Evolutionary conservation across 768 basidiomycete genomes (phyloP).

Genomic region (Lactarius vividus): DNA sequence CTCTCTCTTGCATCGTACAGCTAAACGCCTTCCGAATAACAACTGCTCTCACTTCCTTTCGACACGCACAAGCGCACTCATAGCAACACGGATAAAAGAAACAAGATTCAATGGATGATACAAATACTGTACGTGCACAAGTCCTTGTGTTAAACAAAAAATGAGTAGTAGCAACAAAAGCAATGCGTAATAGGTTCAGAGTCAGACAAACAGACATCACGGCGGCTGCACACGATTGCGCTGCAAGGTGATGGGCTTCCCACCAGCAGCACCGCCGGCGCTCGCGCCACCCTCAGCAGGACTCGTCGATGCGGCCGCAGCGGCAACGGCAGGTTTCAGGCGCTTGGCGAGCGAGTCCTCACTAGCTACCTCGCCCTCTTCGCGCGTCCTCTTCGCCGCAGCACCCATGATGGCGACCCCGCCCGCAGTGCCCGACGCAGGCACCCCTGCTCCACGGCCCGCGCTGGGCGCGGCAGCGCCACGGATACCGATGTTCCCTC

Average conservation of each 20-base stretch:
- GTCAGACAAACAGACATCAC: conserved; percentile 9
- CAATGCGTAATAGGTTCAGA: neutral
- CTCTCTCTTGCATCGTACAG: no score
- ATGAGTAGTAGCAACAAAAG: no score
- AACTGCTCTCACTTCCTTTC: no score
- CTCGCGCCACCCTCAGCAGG: neutral
- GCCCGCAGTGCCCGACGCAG: neutral
- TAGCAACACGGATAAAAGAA: no score
- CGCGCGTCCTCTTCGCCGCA: conserved; percentile 26
- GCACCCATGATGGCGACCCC: conserved; percentile 28
- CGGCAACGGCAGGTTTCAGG: conserved; percentile 19
- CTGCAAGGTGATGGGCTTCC: conserved; percentile 26
- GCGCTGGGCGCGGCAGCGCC: conserved; percentile 22
- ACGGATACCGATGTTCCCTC: conserved; percentile 21
- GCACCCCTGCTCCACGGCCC: conserved; percentile 14
- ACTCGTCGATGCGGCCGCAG: neutral
- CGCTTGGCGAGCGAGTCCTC: conserved; percentile 27
- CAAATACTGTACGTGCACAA: no score
- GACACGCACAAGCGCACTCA: no score
- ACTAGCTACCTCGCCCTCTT: conserved; percentile 19
- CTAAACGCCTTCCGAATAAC: no score
- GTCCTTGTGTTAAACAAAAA: no score
- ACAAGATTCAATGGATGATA: no score
- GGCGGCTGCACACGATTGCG: conserved; percentile 33
- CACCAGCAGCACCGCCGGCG: conserved; percentile 1